Conservation (phyloP, 73 alveolate species). For the Tetrahymena elliotti region DNA sequence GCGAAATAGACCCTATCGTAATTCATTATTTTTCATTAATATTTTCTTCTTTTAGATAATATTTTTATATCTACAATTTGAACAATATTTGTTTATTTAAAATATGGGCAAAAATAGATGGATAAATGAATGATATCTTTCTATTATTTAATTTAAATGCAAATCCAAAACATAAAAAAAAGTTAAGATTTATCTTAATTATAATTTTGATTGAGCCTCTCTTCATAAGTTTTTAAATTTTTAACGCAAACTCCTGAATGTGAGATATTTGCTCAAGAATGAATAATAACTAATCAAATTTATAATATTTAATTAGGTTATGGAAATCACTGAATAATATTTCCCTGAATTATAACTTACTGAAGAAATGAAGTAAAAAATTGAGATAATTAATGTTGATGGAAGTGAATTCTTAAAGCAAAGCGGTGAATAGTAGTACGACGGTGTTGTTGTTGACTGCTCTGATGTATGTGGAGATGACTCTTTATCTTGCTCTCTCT, state of each 20-base stretch:
- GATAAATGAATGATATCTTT: no score
- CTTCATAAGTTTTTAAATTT: no score
- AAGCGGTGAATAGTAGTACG: neutral
- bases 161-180: neutral
- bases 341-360: neutral
- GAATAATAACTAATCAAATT: no score
- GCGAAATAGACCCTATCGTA: conserved; percentile 2
- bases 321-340: neutral
- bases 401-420: neutral
- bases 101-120: no score
- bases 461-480: neutral
- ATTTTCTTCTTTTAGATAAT: neutral
- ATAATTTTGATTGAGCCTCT: neutral
- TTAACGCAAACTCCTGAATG: no score
- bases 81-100: neutral
- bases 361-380: neutral
- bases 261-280: no score
- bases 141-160: no score
- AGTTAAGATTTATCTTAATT: neutral
- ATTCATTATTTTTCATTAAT: neutral
- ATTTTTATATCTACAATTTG: neutral
- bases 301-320: neutral
- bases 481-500: neutral
- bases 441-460: neutral
- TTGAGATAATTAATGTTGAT: neutral